These are phyloP conservation scores for Nemania serpens DNA, from an alignment of 2,329 filamentous ascomycete genomes.

Conservation along the genomic window DNA sequence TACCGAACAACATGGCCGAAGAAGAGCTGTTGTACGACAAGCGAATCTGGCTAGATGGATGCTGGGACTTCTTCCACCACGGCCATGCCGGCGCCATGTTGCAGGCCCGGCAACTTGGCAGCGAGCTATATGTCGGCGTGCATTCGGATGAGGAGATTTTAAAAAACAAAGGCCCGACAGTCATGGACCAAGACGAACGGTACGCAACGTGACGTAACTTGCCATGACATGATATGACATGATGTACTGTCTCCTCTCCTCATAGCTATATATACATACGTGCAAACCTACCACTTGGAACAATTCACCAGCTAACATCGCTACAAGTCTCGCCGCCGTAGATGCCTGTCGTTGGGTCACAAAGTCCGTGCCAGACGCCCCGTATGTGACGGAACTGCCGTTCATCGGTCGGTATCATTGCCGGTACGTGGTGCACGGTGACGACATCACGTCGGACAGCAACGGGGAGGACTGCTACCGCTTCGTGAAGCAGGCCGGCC, in stretches of 20 bases:
- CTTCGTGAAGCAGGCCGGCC: conserved; percentile 89
- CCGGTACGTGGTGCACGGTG: conserved; percentile 93
- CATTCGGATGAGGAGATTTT: conserved; percentile 96
- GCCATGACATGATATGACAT: neutral
- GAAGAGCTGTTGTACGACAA: conserved; percentile 60
- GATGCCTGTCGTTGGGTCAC: conserved; percentile 97
- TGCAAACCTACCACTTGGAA: neutral
- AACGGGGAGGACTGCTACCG: conserved; percentile 96
- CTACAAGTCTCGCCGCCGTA: conserved; percentile 76
- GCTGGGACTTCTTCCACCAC: conserved; percentile 99
- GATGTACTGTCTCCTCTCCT: neutral
- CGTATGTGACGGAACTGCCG: conserved; percentile 90
- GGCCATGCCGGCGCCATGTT: conserved; percentile 97
- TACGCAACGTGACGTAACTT: conserved; percentile 40
- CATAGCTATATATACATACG: neutral
- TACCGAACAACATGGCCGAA: conserved; percentile 12
- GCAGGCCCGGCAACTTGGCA: conserved; percentile 88
- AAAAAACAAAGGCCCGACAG: conserved; percentile 95
- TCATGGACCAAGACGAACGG: conserved; percentile 94
- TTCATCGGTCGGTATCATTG: conserved; percentile 98
- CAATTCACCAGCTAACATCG: conserved; percentile 31
- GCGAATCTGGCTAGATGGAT: conserved; percentile 97
- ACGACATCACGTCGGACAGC: conserved; percentile 95
- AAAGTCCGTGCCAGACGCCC: conserved; percentile 78
- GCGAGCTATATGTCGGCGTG: conserved; percentile 86